Conservation (phyloP, 2,329 filamentous ascomycete genomes). For the Hawksworthiomyces lignivorus region DNA sequence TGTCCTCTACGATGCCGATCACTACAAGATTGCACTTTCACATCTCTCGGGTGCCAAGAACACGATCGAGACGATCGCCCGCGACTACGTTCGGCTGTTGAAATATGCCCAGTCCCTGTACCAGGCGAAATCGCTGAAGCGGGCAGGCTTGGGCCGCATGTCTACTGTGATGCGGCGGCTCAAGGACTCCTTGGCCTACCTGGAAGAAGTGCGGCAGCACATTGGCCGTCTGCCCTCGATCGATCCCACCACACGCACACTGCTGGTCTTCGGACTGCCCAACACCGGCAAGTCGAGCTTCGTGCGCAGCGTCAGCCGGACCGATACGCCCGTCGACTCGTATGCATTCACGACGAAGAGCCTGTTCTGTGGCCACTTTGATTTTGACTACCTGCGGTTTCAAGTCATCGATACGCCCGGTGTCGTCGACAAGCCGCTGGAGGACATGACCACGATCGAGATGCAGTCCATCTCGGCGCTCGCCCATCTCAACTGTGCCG, state of each 20-base stretch:
- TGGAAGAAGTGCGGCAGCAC: slow-evolving; percentile 95
- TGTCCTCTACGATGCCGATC: slow-evolving; percentile 96
- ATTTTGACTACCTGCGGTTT: slow-evolving; percentile 88
- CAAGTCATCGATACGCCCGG: slow-evolving; percentile 91
- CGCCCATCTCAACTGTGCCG: slow-evolving; percentile 88
- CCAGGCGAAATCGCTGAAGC: slow-evolving; percentile 98
- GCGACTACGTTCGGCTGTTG: slow-evolving; percentile 91
- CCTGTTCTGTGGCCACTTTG: slow-evolving; percentile 94
- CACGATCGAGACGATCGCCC: slow-evolving; percentile 88
- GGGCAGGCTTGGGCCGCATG: slow-evolving; percentile 93
- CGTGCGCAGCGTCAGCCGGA: slow-evolving; percentile 81
- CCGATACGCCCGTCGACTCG: slow-evolving; percentile 93
- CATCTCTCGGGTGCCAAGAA: slow-evolving; percentile 95
- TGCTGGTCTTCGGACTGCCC: slow-evolving; percentile 94
- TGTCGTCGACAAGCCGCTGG: slow-evolving; percentile 92
- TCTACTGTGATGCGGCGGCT: slow-evolving; percentile 91
- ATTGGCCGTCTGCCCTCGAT: slow-evolving; percentile 96
- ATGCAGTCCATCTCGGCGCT: slow-evolving; percentile 99
- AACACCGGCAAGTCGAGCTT: slow-evolving; percentile 98
- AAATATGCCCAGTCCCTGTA: slow-evolving; percentile 90
- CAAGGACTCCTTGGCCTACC: slow-evolving; percentile 89
- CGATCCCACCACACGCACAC: slow-evolving; percentile 91
- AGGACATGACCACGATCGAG: slow-evolving; percentile 99
- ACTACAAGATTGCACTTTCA: slow-evolving; percentile 93
- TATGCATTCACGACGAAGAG: slow-evolving; percentile 96